These are phyloP conservation scores for Penicillium griseofulvum DNA, from an alignment of 2,329 filamentous ascomycete genomes.

Conservation along the genomic window DNA sequence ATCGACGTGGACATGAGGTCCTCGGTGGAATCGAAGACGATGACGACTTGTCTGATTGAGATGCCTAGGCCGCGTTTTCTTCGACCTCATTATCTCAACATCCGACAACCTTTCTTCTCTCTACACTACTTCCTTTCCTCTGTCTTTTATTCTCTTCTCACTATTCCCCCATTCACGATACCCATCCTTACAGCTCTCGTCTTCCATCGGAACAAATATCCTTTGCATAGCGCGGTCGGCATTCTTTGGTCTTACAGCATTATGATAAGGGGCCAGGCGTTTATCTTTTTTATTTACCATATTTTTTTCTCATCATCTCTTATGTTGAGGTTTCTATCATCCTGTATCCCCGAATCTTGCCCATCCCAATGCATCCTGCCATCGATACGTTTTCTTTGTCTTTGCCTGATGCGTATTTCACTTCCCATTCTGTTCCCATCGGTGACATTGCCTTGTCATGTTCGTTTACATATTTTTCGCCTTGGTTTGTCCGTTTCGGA, in stretches of 20 bases:
- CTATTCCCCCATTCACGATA: constrained; percentile 35
- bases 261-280: constrained; percentile 34
- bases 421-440: constrained; percentile 11
- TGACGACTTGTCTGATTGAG: constrained; percentile 31
- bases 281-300: constrained; percentile 27
- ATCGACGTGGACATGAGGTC: constrained; percentile 41
- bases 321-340: constrained; percentile 10
- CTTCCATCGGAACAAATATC: constrained; percentile 26
- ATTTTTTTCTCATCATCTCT: constrained; percentile 14
- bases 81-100: not conserved
- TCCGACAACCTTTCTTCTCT: not conserved
- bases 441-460: not conserved
- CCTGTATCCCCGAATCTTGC: constrained; percentile 8
- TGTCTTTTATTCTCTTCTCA: constrained; percentile 16
- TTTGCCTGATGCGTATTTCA: constrained; percentile 4
- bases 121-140: constrained; percentile 8
- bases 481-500: constrained; percentile 1
- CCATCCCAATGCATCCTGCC: constrained; percentile 4
- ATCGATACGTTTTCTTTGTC: constrained; percentile 10
- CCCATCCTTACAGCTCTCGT: constrained; percentile 35
- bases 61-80: not conserved
- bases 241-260: constrained; percentile 35
- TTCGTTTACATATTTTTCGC: constrained; percentile 6
- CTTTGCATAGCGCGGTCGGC: constrained; percentile 44
- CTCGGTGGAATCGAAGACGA: constrained; percentile 31